Percentiles rank a stretch among this genome's conserved stretches.
Evolutionary conservation across 768 basidiomycete genomes (phyloP).

Genomic region (Boletus subcaerulescens): DNA sequence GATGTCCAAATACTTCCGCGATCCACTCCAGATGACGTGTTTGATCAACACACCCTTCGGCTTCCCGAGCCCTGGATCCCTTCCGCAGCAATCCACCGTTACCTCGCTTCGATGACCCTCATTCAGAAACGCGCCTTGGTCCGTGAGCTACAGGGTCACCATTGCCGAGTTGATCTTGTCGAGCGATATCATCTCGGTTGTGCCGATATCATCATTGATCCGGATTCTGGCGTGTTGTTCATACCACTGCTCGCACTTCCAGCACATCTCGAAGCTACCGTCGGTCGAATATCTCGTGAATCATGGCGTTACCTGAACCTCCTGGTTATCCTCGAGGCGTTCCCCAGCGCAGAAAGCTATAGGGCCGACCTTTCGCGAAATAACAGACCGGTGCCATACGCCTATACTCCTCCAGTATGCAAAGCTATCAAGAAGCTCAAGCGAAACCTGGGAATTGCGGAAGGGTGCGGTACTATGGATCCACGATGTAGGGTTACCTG

Average conservation of each 20-base stretch:
- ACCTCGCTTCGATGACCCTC: constrained; percentile 65
- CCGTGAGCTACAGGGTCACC: constrained; percentile 42
- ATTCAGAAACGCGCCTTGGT: constrained; percentile 67
- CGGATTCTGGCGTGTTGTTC: constrained; percentile 55
- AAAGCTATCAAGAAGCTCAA: constrained; percentile 69
- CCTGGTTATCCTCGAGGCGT: constrained; percentile 66
- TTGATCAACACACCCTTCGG: constrained; percentile 43
- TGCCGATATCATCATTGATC: constrained; percentile 66
- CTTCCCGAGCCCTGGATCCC: constrained; percentile 34
- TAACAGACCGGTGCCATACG: constrained; percentile 27
- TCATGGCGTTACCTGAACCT: constrained; percentile 64
- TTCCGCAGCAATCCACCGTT: constrained; percentile 49
- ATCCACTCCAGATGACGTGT: constrained; percentile 40
- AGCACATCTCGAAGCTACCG: constrained; percentile 43
- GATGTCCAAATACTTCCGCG: constrained; percentile 17
- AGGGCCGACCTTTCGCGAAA: constrained; percentile 10
- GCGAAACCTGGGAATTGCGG: constrained; percentile 58
- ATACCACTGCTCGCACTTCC: constrained; percentile 46
- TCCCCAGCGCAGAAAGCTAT: constrained; percentile 45
- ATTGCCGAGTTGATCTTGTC: constrained; percentile 52
- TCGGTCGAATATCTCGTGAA: constrained; percentile 43
- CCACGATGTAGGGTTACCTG: constrained; percentile 42
- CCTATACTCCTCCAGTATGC: constrained; percentile 64
- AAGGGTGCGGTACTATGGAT: constrained; percentile 54
- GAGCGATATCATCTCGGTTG: constrained; percentile 62